Evolutionary conservation across 2,329 filamentous ascomycete species (phyloP).

Genomic region (Colletotrichum chlorophyti): DNA sequence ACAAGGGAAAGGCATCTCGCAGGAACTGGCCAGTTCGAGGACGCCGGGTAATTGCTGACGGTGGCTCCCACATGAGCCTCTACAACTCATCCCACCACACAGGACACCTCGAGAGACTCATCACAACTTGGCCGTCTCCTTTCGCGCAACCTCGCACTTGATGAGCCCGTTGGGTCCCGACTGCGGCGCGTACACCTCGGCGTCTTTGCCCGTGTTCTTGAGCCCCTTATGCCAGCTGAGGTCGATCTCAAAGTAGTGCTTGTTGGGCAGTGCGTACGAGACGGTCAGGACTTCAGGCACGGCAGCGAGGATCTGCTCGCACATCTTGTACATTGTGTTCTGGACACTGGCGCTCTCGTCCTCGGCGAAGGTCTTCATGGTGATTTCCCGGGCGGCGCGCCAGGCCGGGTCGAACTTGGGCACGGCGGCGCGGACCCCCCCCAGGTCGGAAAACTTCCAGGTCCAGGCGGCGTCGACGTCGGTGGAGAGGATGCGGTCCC

Average conservation of each 20-base stretch:
- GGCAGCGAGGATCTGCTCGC: slow-evolving; percentile 79
- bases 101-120: too few species aligned
- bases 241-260: slow-evolving; percentile 98
- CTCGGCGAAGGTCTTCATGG: slow-evolving; percentile 88
- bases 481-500: slow-evolving; percentile 94
- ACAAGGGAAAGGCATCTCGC: slow-evolving; percentile 6
- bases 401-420: slow-evolving; percentile 81
- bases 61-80: neutral
- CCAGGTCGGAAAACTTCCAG: slow-evolving; percentile 77
- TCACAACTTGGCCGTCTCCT: slow-evolving; percentile 31
- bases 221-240: slow-evolving; percentile 95
- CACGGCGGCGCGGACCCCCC: slow-evolving; percentile 69
- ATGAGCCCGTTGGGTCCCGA: slow-evolving; percentile 94
- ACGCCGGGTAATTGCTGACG: slow-evolving; percentile 23
- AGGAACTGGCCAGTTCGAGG: neutral
- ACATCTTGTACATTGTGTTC: slow-evolving; percentile 99
- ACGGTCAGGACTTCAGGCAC: slow-evolving; percentile 76
- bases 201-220: slow-evolving; percentile 95
- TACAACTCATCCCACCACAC: neutral
- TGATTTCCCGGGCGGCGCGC: slow-evolving; percentile 79
- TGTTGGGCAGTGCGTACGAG: slow-evolving; percentile 90
- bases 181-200: slow-evolving; percentile 94
- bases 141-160: slow-evolving; percentile 83
- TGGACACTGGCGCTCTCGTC: slow-evolving; percentile 94
- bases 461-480: slow-evolving; percentile 88